Base-by-base conservation (phyloP, 2,329 filamentous ascomycete genomes). In the Pyrenophora teres region DNA sequence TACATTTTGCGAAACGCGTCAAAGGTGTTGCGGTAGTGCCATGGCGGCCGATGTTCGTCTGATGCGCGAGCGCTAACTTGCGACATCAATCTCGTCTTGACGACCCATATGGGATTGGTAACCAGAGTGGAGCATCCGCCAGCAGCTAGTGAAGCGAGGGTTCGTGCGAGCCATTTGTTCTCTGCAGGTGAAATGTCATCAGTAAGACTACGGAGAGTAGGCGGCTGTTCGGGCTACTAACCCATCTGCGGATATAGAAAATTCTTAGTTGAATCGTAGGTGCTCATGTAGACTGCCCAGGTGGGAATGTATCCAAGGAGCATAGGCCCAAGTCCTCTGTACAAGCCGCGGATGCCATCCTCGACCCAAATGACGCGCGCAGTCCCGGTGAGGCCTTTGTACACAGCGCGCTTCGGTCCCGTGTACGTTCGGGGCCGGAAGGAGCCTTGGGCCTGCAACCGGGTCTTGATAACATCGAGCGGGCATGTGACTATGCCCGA, bases 71-170 rank as follows among this genome's bases (percentile, higher is more conserved):
- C 74, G 60, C 83, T 86, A 18, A 86, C 88, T 77, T 97, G 94
- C 32, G 94, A 96, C 94, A 97, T 97, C 64, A 99, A 83, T 62
- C 94, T 84, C 41, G 94, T 99, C 77, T 99, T 99, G 78, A 99
- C 96, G 32, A 99, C 94, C 94, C 94, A 99, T 55, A 99, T 99
- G 0, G 94, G 94, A 74, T 97, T 99, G 19, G 94, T 99, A 57
- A 88, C 89, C 57, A 97, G 82, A 3, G 94, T 99, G 62, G 92
- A 97, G 77, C 89, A 96, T 55, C 87, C 92, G 46, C 94, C 94
- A 19, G 93, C 94, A 50, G 92, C 83, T 54, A 99, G 85, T 8
- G 94, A 96, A 18, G 94, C 94, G 79, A 89, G 92, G 60, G 94
- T 88, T 69, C 90, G 91, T 65, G 93, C 84, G 38, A 91, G 72